Base-by-base conservation (phyloP, 305 asterid species). In the Petunia hybrid region DNA sequence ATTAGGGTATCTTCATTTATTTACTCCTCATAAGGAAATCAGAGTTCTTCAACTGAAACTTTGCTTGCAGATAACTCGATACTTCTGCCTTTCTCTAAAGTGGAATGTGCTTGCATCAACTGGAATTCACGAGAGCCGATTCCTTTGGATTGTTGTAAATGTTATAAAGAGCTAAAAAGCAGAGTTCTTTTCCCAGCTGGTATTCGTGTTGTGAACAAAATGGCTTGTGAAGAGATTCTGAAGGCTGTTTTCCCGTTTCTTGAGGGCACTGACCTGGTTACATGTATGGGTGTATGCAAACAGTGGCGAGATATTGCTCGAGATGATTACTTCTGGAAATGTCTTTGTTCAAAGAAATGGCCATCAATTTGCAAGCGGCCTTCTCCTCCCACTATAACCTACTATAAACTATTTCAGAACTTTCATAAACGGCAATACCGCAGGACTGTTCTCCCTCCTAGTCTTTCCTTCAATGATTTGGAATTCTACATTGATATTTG, bases 271-370 rank as follows among this genome's bases (percentile, higher is more conserved):
- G 99, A 96, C 84, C 97, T 96, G 41, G 98, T 88, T 4, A 78
- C 88, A 59, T 94, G 98, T 77, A 92, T 91, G 95, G 51, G 80
- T 38, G 98, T 96, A 51, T 88, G 89, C 82, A 96, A 90, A 89
- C 94, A 87, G 82, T 96, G 99, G 98, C 88, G 70, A 61, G 94
- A 89, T 56, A 78, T 87, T 78, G 98, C 97, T 46, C 78, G 31
- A 80, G 99, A 96, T 56, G 99, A 96, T 87, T 94, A 91, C 85
- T 87, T 94, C 66, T 96, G 99, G 99, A 96, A 91, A 91, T 96
- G 99, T 84, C 84, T 94, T 2, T 96, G 99, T 70, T 86, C 85
- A 46, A 91, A 90, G 85, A 90, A 89, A 86, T 96, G 99, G 99
- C 99, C 99, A 65, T 93, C 99, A 6, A 80, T 91, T 77, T 94